phyloP scores from a whole-genome alignment of 305 asterid species.

The Fraxinus floribunda region DNA sequence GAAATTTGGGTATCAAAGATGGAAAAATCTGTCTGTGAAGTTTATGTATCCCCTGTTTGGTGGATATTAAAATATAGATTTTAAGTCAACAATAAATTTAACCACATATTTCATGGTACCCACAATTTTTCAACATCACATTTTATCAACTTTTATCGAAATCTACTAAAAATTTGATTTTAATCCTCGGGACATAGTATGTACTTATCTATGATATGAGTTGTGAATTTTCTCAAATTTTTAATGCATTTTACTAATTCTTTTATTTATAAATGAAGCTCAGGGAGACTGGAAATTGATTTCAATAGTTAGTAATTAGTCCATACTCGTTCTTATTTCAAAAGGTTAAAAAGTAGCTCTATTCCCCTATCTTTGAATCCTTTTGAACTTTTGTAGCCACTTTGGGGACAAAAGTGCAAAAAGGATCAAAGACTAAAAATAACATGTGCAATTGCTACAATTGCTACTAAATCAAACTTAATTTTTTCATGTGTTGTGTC shows the following conservation, averaged over 20 bases:
- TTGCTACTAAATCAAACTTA: neutral
- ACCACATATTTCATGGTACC: too few relatives aligned
- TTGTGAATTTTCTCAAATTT: neutral
- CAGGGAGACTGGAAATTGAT: neutral
- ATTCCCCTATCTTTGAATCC: neutral
- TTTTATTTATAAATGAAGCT: neutral
- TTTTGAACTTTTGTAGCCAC: neutral
- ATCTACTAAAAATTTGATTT: too few relatives aligned
- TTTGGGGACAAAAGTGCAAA: neutral
- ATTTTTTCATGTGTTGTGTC: too few relatives aligned
- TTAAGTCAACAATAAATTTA: too few relatives aligned
- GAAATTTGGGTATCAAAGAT: neutral
- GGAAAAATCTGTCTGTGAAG: neutral
- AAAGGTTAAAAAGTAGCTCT: neutral
- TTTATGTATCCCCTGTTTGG: too few relatives aligned
- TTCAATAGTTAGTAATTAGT: too few relatives aligned
- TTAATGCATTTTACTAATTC: too few relatives aligned
- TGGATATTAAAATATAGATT: too few relatives aligned
- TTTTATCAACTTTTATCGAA: too few relatives aligned
- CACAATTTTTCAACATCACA: too few relatives aligned
- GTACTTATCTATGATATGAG: neutral
- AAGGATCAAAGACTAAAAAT: too few relatives aligned
- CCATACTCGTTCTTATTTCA: neutral
- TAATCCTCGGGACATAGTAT: too few relatives aligned
- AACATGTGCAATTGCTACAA: neutral